Conservation (phyloP, 1,284 basidiomycete species). For the Cutaneotrichosporon sp. region DNA sequence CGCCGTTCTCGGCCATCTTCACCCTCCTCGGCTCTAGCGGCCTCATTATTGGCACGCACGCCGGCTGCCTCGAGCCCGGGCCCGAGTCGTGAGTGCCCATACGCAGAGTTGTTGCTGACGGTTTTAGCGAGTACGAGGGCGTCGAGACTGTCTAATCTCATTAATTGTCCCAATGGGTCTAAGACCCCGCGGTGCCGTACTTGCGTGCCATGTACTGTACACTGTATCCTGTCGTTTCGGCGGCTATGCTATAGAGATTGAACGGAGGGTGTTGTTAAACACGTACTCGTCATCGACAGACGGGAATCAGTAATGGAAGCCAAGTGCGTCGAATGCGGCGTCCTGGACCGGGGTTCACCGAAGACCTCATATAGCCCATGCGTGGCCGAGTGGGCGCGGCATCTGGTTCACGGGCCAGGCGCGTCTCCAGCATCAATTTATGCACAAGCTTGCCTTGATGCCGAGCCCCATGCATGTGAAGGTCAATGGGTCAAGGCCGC, state of each 20-base stretch:
- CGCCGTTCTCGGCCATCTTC: slow-evolving; percentile 48
- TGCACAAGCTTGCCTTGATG: too few relatives aligned
- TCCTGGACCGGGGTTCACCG: too few relatives aligned
- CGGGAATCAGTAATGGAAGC: too few relatives aligned
- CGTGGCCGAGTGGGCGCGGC: too few relatives aligned
- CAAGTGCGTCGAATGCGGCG: too few relatives aligned
- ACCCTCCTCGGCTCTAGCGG: slow-evolving; percentile 47
- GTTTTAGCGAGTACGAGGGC: slow-evolving; percentile 32
- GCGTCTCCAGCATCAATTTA: too few relatives aligned
- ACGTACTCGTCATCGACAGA: too few relatives aligned
- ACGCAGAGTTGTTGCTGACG: neutral
- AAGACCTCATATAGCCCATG: too few relatives aligned
- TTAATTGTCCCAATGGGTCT: neutral
- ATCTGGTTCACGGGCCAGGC: too few relatives aligned
- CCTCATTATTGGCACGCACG: slow-evolving; percentile 52
- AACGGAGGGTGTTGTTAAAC: too few relatives aligned
- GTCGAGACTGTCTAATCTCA: slow-evolving; percentile 33
- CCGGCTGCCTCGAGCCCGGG: slow-evolving; percentile 54
- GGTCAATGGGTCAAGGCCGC: too few relatives aligned
- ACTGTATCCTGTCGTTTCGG: neutral
- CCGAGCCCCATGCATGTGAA: too few relatives aligned
- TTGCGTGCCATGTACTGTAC: neutral
- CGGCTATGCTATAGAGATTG: neutral
- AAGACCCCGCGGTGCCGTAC: neutral
- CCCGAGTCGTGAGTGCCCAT: slow-evolving; percentile 39